Conservation (phyloP, 352 stramenopile genomes). For the Heterotrichella gracilis region DNA sequence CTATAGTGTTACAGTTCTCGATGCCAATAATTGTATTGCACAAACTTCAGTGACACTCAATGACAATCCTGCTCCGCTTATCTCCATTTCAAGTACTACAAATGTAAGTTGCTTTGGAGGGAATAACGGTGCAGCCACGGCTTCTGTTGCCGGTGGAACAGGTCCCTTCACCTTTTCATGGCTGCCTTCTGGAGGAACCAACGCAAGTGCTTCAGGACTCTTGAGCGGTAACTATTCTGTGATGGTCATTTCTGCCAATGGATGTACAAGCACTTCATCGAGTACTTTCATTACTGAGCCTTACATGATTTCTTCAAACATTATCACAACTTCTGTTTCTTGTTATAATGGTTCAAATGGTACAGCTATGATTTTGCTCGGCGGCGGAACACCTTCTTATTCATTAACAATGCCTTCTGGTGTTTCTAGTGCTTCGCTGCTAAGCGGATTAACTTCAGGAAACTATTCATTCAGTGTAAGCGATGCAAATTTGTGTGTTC, state of each 20-base stretch:
- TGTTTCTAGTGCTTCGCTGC: background rate
- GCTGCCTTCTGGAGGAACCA: background rate
- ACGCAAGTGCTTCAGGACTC: background rate
- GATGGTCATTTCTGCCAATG: too few species aligned
- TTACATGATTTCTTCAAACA: too few species aligned
- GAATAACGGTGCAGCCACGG: background rate
- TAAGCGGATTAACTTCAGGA: background rate
- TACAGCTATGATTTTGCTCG: background rate
- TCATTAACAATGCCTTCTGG: background rate
- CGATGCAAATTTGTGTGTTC: background rate
- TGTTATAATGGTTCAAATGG: background rate
- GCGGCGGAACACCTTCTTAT: background rate
- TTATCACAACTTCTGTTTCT: too few species aligned
- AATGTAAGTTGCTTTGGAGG: background rate
- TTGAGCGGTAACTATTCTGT: background rate
- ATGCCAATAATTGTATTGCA: background rate
- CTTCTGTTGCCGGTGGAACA: background rate
- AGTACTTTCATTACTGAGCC: too few species aligned
- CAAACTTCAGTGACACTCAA: background rate
- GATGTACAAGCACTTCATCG: too few species aligned
- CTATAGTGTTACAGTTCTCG: background rate
- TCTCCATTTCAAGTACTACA: background rate
- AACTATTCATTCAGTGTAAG: background rate
- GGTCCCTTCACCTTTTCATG: background rate
- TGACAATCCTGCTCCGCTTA: background rate